Base-by-base conservation (phyloP, 306 rosid species). In the Comarum palustre region DNA sequence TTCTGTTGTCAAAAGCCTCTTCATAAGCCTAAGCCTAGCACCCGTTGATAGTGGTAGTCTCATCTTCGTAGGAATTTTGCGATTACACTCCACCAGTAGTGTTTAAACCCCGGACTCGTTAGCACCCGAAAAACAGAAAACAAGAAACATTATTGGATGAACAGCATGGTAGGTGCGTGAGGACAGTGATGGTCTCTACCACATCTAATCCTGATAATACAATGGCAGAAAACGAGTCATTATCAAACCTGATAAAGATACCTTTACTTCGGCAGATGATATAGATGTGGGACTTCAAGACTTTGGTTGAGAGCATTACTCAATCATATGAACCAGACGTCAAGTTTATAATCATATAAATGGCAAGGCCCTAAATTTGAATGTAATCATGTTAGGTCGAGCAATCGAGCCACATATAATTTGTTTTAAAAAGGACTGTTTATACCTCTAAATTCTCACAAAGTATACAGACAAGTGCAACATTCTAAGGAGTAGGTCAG, bases 401-500 rank as follows among this genome's bases (percentile, higher is more conserved):
- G 13, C 45, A 41, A 13, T 10, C 45, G 10, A 41, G 27, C 14
- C 68, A 47, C 19, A 51, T 57, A 54, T 16, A 16, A 3, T 20
- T 60, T 60, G 66, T 59, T 13, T 12, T 3, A 29, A 2, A 5
- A 60, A 20, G 17, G 29, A 58, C 36, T 25, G 19, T 3, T 57
- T 25, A 32, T 16, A 32, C n/a, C 61, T 45, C 11, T 10, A 55
- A 59, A 66, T 73, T 54, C 65, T 50, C 60, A 46, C 13, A 45
- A 17, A 57, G 68, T 2, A 71, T 65, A 47, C 7, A 57, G 73
- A 78, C 74, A 72, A 57, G 39, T 36, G 62, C 24, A 24, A 66
- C 45, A 45, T 57, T 34, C 17, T 11, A 72, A 65, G 48, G 39
- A 43, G 78, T 46, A 58, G 64, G 81, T 63, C 60, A 13, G 73